Conservation (phyloP, 2,329 filamentous ascomycete species). For the Fusarium sororula region DNA sequence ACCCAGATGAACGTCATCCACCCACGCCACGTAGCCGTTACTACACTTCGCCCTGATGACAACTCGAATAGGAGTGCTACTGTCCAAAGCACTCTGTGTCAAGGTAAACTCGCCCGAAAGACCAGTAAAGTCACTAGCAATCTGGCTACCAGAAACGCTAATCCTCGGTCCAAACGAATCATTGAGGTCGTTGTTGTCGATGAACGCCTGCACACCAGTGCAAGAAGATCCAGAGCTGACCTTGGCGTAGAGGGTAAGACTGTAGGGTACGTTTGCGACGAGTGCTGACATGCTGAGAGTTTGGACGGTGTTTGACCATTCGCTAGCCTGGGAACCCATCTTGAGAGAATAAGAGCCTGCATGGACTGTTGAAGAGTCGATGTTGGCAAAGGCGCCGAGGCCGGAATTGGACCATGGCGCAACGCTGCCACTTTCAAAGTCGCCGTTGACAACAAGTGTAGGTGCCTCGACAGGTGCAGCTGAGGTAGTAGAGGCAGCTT, state of each 20-base stretch:
- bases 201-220: not conserved
- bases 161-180: not conserved
- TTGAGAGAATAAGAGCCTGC: not conserved
- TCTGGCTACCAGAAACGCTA: not conserved
- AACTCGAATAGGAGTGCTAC: not conserved
- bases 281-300: not conserved
- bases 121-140: not conserved
- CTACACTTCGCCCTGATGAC: not conserved
- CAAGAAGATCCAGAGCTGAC: not conserved
- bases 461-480: not conserved
- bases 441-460: not conserved
- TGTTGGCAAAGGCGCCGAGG: not conserved
- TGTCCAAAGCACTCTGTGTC: not conserved
- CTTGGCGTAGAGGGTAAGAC: not conserved
- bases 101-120: not conserved
- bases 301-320: not conserved
- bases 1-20: not conserved
- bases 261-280: not conserved
- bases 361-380: too few species aligned
- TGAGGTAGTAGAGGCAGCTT: not conserved
- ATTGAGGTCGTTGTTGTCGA: not conserved
- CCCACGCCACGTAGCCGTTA: not conserved
- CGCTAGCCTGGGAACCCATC: not conserved
- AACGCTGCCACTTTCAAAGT: not conserved
- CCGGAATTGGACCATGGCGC: not conserved